Conservation (phyloP, 345 rosid species). For the Bruguiera gymnorhiza region DNA sequence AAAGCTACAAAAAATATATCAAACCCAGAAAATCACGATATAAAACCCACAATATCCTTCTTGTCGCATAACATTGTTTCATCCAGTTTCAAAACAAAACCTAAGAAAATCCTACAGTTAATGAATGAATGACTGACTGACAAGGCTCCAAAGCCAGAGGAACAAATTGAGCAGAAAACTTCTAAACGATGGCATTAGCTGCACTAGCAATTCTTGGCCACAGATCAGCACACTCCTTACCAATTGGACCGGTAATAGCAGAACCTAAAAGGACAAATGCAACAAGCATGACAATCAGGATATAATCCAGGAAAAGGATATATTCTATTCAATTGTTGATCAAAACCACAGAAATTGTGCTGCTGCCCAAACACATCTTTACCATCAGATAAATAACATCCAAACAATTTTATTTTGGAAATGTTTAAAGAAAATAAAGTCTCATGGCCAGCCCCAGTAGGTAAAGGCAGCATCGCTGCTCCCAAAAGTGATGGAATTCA, state of each 20-base stretch:
- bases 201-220: conserved; percentile 99
- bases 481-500: too few species aligned
- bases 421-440: too few species aligned
- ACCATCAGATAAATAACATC: too few species aligned
- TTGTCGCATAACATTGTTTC: too few species aligned
- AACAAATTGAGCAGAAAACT: neutral
- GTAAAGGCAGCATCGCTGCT: too few species aligned
- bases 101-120: neutral
- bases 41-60: too few species aligned
- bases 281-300: neutral
- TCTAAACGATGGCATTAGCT: conserved; percentile 37
- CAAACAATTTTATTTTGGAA: too few species aligned
- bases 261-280: conserved; percentile 42
- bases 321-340: neutral
- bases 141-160: neutral
- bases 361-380: too few species aligned
- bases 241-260: conserved; percentile 88
- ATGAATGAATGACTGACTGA: neutral
- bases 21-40: too few species aligned
- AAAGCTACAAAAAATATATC: too few species aligned
- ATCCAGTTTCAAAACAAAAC: neutral
- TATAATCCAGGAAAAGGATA: neutral
- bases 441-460: too few species aligned
- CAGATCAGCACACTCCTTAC: conserved; percentile 90
- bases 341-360: too few species aligned